Evolutionary conservation across 495 filamentous ascomycete species (phyloP).

Genomic region (Lasiosphaeria ovina): DNA sequence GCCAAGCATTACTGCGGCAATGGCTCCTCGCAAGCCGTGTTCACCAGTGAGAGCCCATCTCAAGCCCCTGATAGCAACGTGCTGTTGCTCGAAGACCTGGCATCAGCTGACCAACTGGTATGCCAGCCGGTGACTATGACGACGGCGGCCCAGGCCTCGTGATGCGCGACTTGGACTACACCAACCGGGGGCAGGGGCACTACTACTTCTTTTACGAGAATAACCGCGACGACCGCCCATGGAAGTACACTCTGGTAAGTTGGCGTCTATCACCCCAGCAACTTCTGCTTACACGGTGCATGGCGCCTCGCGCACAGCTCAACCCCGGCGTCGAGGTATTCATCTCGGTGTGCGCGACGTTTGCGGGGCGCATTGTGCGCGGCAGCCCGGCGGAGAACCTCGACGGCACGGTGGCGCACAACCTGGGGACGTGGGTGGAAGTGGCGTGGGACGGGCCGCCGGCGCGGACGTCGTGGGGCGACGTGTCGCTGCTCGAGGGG

Average conservation of each 20-base stretch:
- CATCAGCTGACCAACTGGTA: background rate
- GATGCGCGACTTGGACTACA: constrained; percentile 15
- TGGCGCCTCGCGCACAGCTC: constrained; percentile 9
- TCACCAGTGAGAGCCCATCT: background rate
- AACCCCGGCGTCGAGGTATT: constrained; percentile 20
- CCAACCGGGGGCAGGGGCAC: constrained; percentile 13
- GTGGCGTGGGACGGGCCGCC: constrained; percentile 29
- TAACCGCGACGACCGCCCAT: constrained; percentile 19
- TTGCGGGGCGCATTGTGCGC: constrained; percentile 24
- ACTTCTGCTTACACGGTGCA: background rate
- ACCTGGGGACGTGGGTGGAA: constrained; percentile 33
- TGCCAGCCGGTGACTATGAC: constrained; percentile 13
- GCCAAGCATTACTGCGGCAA: background rate
- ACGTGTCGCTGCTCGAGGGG: constrained; percentile 39
- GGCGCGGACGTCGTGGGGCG: constrained; percentile 34
- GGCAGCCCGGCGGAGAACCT: constrained; percentile 19
- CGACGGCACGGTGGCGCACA: constrained; percentile 15
- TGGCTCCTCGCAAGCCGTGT: background rate
- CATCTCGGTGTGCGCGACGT: constrained; percentile 23
- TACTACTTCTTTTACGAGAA: constrained; percentile 28
- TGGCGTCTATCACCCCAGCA: background rate
- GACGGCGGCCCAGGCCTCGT: constrained; percentile 16
- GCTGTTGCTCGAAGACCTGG: too few species aligned
- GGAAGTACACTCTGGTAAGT: constrained; percentile 25
- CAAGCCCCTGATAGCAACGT: too few species aligned